A percentile compares a stretch with the other conserved stretches of the same genome.
Conservation (phyloP, 2,329 filamentous ascomycete species). For the Fusarium decemcellulare region DNA sequence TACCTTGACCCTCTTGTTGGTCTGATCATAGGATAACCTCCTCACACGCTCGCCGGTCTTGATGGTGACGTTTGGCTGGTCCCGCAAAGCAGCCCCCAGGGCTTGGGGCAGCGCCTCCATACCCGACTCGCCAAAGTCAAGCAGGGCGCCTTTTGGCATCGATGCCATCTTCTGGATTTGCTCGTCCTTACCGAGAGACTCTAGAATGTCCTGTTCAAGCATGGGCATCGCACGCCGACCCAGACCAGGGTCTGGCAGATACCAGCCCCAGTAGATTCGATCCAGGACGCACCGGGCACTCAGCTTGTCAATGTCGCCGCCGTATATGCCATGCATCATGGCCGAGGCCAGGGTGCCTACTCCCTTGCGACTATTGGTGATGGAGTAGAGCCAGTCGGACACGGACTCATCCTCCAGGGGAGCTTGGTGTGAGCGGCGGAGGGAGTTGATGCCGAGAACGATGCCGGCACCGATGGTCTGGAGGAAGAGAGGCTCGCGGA, state of each 20-base stretch:
- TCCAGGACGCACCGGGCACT: conserved; percentile 75
- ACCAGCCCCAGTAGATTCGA: conserved; percentile 49
- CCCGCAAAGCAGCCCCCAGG: conserved; percentile 64
- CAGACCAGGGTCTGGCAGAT: conserved; percentile 46
- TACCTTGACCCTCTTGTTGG: conserved; percentile 60
- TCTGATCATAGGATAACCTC: conserved; percentile 57
- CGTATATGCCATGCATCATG: conserved; percentile 89
- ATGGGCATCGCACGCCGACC: conserved; percentile 60
- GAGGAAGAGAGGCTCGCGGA: conserved; percentile 52
- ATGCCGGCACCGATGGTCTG: conserved; percentile 48
- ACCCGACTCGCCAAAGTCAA: conserved; percentile 65
- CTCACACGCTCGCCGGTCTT: conserved; percentile 64
- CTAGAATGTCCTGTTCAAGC: conserved; percentile 49
- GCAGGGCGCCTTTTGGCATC: conserved; percentile 48
- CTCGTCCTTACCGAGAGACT: conserved; percentile 46
- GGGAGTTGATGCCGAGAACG: conserved; percentile 43
- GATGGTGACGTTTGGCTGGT: conserved; percentile 72
- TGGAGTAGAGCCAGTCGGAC: conserved; percentile 52
- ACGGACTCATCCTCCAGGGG: conserved; percentile 52
- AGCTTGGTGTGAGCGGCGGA: conserved; percentile 31
- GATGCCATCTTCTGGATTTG: conserved; percentile 51
- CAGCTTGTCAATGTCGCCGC: conserved; percentile 86
- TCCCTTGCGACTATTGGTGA: conserved; percentile 54
- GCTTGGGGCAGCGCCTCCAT: conserved; percentile 72
- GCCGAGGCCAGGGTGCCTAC: conserved; percentile 84